Evolutionary conservation across 139 green algal genomes (phyloP).

Genomic region (Pseudopediastrum boryanum): DNA sequence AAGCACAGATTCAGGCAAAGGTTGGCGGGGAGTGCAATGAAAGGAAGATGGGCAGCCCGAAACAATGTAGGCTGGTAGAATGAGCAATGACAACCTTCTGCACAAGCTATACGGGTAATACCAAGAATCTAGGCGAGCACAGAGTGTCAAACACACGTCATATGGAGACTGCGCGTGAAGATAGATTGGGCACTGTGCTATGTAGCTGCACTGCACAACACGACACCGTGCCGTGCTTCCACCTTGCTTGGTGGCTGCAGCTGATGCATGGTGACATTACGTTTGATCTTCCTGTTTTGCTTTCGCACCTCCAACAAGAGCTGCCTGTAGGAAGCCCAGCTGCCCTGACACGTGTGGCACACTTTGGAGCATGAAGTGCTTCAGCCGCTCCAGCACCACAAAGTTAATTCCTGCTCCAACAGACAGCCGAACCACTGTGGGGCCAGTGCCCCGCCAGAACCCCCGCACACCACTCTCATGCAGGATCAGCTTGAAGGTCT

Average conservation of each 20-base stretch:
- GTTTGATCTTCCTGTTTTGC: background rate
- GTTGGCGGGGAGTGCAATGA: too few species aligned
- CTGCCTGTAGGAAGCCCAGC: constrained; percentile 38
- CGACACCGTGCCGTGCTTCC: too few species aligned
- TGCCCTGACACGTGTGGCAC: constrained; percentile 24
- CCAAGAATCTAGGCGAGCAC: too few species aligned
- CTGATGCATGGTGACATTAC: constrained; percentile 11
- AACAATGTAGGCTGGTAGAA: too few species aligned
- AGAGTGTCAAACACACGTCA: too few species aligned
- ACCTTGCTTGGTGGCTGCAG: constrained; percentile 22
- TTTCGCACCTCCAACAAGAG: constrained; percentile 30
- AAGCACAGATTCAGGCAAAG: too few species aligned
- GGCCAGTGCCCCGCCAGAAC: constrained; percentile 79
- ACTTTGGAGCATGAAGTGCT: constrained; percentile 45
- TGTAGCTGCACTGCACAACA: too few species aligned
- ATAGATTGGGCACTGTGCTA: too few species aligned
- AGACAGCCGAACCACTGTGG: constrained; percentile 75
- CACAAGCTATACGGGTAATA: too few species aligned
- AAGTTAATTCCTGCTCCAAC: constrained; percentile 84
- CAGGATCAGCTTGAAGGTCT: constrained; percentile 55
- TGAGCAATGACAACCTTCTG: too few species aligned
- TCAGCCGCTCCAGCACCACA: constrained; percentile 71
- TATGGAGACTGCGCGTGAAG: too few species aligned
- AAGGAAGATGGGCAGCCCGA: too few species aligned
- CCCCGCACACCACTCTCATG: constrained; percentile 50